Base-by-base conservation (phyloP, 75 land plant species). In the Chamaecyparis obtusa region DNA sequence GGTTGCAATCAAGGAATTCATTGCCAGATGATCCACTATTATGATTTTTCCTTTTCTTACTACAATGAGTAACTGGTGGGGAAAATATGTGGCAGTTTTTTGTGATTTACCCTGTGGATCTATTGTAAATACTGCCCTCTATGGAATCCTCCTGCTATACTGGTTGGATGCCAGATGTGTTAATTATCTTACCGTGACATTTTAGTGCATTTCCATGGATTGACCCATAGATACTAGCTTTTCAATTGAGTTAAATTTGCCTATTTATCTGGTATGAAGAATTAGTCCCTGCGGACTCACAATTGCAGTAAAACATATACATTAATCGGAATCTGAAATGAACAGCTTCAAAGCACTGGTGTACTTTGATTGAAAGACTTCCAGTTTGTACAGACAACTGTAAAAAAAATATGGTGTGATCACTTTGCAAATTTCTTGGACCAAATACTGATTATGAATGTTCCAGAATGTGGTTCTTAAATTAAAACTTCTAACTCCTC, bases 1-100 rank as follows among this genome's bases (percentile, higher is more conserved):
- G 96, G 96, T 51, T 93, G 49, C 88, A 92, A 49, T 84, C 92
- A 13, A 83, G 85, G 49, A 36, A 2, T 71, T 48, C 84, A 75
- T 83, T 13, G 35, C 8, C 35, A 6, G 35, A 71, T 30, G 75
- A 71, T 71, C 30, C 30, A 32, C 75, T 30, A 30, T 32, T 30
- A 30, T 71, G 75, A 71, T 60, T 60, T 60, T 19, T 17, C 0
- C 48, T 6, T n/a, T 71, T 71, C 10, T 32, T 30, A n/a, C 21
- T 30, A 9, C 15, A 71, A 71, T 8, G 75, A 71, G 35, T 30
- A 21, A 30, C 11, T 71, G 14, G 10, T 32, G 27, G 13, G 33
- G 1, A 11, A 71, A 71, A 71, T n/a, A 30, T 30, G 14, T 71
- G 14, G 75, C 33, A 48, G 51, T 48, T 48, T 48, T 48, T 48